Evolutionary conservation across 768 basidiomycete genomes (phyloP), one percentile per base, ranked within the genome.

Genomic region (Kwoniella newhampshirensis): DNA sequence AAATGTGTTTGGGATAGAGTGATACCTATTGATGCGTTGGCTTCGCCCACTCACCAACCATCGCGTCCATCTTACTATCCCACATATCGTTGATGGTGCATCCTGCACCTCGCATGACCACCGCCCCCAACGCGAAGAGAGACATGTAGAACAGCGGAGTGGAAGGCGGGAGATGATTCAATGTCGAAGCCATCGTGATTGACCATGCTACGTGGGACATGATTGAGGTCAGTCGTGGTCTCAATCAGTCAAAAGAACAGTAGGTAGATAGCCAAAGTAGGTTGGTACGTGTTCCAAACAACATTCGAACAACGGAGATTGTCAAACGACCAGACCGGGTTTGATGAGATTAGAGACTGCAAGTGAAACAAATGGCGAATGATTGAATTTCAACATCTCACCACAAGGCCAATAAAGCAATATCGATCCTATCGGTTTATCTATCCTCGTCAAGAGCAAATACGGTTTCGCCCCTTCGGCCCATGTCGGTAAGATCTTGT

Each of bases 31-130:
- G n/a, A n/a, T n/a, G n/a, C n/a, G n/a, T n/a, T n/a, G n/a, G n/a
- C n/a, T n/a, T n/a, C n/a, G n/a, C n/a, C n/a, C n/a, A 75, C 84
- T 55, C 70, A 92, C 93, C 91, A 46, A 98, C 96, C 36, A 86
- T 85, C 71, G 85, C 86, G 81, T 99, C 96, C 42, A 96, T 83
- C 59, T 89, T 85, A 62, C 81, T 82, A 77, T 99, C 96, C 94
- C 96, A 98, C 85, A 99, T 86, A 73, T 99, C 96, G 75, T 99
- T 99, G 66, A 99, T 94, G 2, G 91, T 97, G 77, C 96, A 99
- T 2, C 96, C 96, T 20, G 96, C 96, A 4, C 94, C 91, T 18
- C 96, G 86, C 96, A 99, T 99, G 48, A 98, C 82, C 41, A 96
- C 65, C 0, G 96, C 92, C 1, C 96, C 96, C 9, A 86, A 73